Percentiles rank a stretch among this genome's conserved stretches.
phyloP scores from a whole-genome alignment of 371 early-diverging fungal genomes.

The Rhizopus arrhizus region DNA sequence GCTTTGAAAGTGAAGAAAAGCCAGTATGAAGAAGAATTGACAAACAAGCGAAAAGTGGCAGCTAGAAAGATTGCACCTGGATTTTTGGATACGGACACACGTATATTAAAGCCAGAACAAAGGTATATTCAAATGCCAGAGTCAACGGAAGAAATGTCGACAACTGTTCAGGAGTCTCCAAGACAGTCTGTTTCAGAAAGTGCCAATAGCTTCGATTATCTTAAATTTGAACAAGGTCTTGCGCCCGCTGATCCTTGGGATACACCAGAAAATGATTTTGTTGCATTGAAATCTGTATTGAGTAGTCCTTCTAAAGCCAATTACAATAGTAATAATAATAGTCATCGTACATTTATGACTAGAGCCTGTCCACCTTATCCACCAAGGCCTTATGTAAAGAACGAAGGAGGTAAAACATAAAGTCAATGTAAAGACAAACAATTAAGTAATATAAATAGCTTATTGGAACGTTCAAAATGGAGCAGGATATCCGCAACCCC shows the following conservation, averaged over 20 bases:
- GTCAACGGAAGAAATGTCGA: slow-evolving; percentile 22
- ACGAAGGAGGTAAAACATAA: slow-evolving; percentile 29
- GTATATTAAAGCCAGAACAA: slow-evolving; percentile 51
- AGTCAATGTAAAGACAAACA: background rate
- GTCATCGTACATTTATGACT: background rate
- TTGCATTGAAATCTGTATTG: slow-evolving; percentile 52
- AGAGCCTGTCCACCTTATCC: slow-evolving; percentile 6
- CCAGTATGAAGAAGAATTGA: slow-evolving; percentile 38
- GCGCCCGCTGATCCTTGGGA: slow-evolving; percentile 80
- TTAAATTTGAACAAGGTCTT: slow-evolving; percentile 70
- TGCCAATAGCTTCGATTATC: slow-evolving; percentile 59
- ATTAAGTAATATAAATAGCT: slow-evolving; percentile 5
- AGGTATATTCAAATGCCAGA: slow-evolving; percentile 20
- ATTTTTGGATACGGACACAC: slow-evolving; percentile 58
- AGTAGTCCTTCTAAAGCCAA: slow-evolving; percentile 34
- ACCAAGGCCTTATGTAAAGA: slow-evolving; percentile 24
- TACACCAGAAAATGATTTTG: slow-evolving; percentile 57
- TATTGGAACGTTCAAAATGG: slow-evolving; percentile 27
- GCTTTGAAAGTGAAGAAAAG: slow-evolving; percentile 6
- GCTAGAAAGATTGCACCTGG: slow-evolving; percentile 63
- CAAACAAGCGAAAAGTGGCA: slow-evolving; percentile 48
- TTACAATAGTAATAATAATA: slow-evolving; percentile 1
- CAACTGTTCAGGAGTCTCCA: too few relatives aligned
- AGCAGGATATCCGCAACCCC: background rate
- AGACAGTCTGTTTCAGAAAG: too few relatives aligned